These are phyloP conservation scores for Antrodiella citrinella DNA, from an alignment of 768 basidiomycete species.

Conservation along the genomic window DNA sequence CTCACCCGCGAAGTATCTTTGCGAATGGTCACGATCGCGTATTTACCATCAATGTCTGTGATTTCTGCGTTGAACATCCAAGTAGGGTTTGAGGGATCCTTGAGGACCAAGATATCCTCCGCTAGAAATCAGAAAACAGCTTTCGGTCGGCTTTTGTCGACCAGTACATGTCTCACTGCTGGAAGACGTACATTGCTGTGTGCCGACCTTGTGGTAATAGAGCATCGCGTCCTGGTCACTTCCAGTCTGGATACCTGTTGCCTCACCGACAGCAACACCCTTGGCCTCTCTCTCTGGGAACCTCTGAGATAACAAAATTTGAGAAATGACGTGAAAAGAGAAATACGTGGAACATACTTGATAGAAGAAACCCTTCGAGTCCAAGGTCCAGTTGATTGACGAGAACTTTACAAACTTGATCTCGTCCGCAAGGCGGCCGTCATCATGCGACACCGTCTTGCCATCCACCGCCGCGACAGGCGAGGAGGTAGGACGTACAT, in stretches of 20 bases:
- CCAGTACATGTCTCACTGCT: background rate
- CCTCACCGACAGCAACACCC: slow-evolving; percentile 38
- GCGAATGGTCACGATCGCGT: slow-evolving; percentile 43
- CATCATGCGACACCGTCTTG: slow-evolving; percentile 32
- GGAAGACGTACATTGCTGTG: slow-evolving; percentile 51
- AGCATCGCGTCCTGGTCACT: slow-evolving; percentile 65
- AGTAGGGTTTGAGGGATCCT: slow-evolving; percentile 55
- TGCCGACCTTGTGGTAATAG: slow-evolving; percentile 69
- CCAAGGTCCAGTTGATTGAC: slow-evolving; percentile 62
- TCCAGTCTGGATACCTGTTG: slow-evolving; percentile 49
- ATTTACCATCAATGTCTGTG: slow-evolving; percentile 57
- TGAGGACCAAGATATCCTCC: slow-evolving; percentile 59
- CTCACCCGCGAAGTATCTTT: slow-evolving; percentile 60
- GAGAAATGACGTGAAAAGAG: background rate
- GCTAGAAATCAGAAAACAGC: slow-evolving; percentile 29
- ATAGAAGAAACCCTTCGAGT: slow-evolving; percentile 81
- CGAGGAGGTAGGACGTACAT: slow-evolving; percentile 52
- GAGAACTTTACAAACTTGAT: slow-evolving; percentile 76
- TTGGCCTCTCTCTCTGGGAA: slow-evolving; percentile 47
- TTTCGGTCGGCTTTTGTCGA: no score
- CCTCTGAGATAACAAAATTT: slow-evolving; percentile 27
- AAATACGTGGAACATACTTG: slow-evolving; percentile 36
- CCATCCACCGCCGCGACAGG: slow-evolving; percentile 42
- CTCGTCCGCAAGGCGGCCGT: slow-evolving; percentile 52
- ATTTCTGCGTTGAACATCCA: slow-evolving; percentile 54